Percentiles rank a stretch among this genome's conserved stretches.
These are phyloP conservation scores for Amylostereum chailletii DNA, from an alignment of 1,284 basidiomycete species.

Conservation along the genomic window DNA sequence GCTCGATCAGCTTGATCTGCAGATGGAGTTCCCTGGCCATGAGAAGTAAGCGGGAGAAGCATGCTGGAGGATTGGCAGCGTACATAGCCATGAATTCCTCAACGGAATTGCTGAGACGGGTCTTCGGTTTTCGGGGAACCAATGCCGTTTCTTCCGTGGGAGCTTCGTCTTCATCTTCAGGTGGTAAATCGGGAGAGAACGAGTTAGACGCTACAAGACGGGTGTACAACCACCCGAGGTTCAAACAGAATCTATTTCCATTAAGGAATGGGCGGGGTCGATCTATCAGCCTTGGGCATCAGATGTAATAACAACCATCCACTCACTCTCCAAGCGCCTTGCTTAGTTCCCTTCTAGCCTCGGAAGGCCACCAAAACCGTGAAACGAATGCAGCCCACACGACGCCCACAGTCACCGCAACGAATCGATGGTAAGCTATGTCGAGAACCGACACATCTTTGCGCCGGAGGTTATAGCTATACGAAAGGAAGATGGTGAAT, in stretches of 20 bases:
- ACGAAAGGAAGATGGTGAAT: neutral
- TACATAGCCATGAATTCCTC: slow-evolving; percentile 88
- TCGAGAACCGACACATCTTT: slow-evolving; percentile 60
- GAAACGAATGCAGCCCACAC: slow-evolving; percentile 86
- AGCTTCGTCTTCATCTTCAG: slow-evolving; percentile 20
- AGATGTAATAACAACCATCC: neutral
- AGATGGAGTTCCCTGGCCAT: slow-evolving; percentile 81
- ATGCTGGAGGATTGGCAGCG: neutral
- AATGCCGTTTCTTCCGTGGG: slow-evolving; percentile 28
- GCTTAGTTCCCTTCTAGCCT: slow-evolving; percentile 82
- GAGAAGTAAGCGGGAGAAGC: slow-evolving; percentile 5
- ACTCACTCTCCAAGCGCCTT: slow-evolving; percentile 80
- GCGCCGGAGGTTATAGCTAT: slow-evolving; percentile 77
- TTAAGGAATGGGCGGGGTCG: slow-evolving; percentile 1
- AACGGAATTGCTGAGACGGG: slow-evolving; percentile 53
- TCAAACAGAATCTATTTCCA: slow-evolving; percentile 60
- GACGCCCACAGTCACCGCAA: slow-evolving; percentile 82
- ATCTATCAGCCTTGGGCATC: neutral
- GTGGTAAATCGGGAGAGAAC: slow-evolving; percentile 35
- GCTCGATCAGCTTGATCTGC: slow-evolving; percentile 81
- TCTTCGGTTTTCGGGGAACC: slow-evolving; percentile 26
- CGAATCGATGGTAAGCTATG: slow-evolving; percentile 71
- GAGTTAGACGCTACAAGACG: slow-evolving; percentile 74
- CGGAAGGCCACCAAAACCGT: slow-evolving; percentile 91
- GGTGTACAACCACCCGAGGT: slow-evolving; percentile 80